Conservation (phyloP, 2,329 filamentous ascomycete genomes). For the Aureobasidium lini region DNA sequence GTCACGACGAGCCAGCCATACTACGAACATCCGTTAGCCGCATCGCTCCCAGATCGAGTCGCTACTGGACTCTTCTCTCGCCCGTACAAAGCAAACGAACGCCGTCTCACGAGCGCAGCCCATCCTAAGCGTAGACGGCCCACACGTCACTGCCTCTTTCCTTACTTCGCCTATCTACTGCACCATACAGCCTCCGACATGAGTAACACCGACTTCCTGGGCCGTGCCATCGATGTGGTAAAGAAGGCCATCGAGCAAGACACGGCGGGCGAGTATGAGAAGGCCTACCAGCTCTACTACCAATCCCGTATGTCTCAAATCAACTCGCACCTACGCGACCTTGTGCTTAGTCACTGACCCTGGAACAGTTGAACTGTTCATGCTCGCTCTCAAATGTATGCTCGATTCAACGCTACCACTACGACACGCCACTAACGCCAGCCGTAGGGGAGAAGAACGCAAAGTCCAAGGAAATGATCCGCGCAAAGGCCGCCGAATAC, state of each 20-base stretch:
- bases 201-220: slow-evolving; percentile 95
- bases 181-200: slow-evolving; percentile 39
- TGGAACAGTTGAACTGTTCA: slow-evolving; percentile 75
- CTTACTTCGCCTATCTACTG: background rate
- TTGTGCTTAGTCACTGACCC: slow-evolving; percentile 18
- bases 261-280: slow-evolving; percentile 91
- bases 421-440: slow-evolving; percentile 18
- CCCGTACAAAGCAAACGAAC: background rate
- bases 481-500: slow-evolving; percentile 89
- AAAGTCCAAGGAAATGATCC: slow-evolving; percentile 94
- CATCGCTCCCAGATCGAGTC: background rate
- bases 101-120: background rate
- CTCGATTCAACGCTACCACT: background rate
- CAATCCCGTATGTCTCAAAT: slow-evolving; percentile 48
- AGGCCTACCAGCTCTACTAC: slow-evolving; percentile 95
- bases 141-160: background rate
- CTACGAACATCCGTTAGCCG: background rate
- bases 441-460: slow-evolving; percentile 80
- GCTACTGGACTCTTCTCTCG: too few species aligned
- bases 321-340: background rate
- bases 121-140: background rate
- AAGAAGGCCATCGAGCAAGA: slow-evolving; percentile 97
- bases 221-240: slow-evolving; percentile 91
- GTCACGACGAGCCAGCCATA: background rate
- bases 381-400: slow-evolving; percentile 88